Evolutionary conservation across 176 grass and related monocot species (phyloP).

Genomic region (Pontederia crassipes): DNA sequence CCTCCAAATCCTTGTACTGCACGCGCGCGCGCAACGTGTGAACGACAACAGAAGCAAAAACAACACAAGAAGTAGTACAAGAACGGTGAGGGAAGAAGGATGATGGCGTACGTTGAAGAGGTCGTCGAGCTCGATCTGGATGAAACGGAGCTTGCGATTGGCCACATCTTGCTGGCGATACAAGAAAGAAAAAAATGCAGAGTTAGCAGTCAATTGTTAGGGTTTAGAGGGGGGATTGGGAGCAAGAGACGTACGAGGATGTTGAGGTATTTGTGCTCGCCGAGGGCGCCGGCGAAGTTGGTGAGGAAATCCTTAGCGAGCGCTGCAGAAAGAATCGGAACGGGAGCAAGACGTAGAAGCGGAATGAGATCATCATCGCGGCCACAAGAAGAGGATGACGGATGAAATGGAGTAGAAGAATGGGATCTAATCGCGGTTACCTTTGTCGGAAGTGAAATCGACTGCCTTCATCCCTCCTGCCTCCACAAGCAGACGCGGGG

Average conservation of each 20-base stretch:
- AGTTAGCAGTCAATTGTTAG: background rate
- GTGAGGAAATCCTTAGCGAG: constrained; percentile 84
- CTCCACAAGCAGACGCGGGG: background rate
- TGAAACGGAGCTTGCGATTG: constrained; percentile 62
- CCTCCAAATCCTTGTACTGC: constrained; percentile 78
- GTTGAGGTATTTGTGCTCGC: constrained; percentile 80
- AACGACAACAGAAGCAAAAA: background rate
- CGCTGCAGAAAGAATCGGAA: constrained; percentile 24
- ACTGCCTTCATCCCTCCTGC: constrained; percentile 35
- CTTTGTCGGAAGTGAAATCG: constrained; percentile 61
- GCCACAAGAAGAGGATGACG: background rate
- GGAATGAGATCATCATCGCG: background rate
- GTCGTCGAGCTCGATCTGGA: constrained; percentile 86
- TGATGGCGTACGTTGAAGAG: constrained; percentile 50
- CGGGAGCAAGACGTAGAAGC: constrained; percentile 2
- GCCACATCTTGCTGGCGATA: constrained; percentile 73
- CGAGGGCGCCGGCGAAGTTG: constrained; percentile 50
- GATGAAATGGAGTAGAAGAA: background rate
- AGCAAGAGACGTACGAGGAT: constrained; percentile 43
- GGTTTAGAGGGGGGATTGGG: background rate
- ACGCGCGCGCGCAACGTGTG: background rate
- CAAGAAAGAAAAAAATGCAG: background rate
- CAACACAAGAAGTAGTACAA: background rate
- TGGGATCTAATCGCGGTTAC: constrained; percentile 11
- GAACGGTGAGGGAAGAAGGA: background rate